Percentiles rank a stretch among this genome's conserved stretches.
Conservation (phyloP, 345 rosid species). For the Firmiana major region DNA sequence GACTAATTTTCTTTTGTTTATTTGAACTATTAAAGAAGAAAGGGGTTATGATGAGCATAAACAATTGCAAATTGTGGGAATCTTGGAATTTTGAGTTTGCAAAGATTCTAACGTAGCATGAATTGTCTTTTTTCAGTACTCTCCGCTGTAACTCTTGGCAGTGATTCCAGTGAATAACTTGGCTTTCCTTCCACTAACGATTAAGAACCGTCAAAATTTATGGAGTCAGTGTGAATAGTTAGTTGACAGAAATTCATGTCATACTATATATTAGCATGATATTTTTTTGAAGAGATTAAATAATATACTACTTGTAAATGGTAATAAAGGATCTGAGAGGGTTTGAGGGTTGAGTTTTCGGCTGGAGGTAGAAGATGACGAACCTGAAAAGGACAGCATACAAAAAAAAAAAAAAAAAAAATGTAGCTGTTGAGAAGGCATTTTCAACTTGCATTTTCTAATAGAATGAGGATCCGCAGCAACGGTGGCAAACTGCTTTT, state of each 20-base stretch:
- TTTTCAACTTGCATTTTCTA: slow-evolving; percentile 9
- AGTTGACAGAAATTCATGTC: too few species aligned
- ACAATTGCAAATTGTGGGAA: not conserved
- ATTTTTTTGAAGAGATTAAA: not conserved
- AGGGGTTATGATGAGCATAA: slow-evolving; percentile 1
- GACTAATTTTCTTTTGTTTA: not conserved
- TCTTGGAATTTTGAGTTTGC: slow-evolving; percentile 9
- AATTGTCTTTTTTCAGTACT: slow-evolving; percentile 12
- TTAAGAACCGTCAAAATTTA: not conserved
- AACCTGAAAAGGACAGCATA: slow-evolving; percentile 15
- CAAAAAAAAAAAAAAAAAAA: not conserved
- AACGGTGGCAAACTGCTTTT: not conserved
- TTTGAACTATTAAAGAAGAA: not conserved
- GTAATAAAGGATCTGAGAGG: not conserved
- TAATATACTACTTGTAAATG: not conserved
- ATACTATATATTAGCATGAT: not conserved
- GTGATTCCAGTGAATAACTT: not conserved
- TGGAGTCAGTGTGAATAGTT: not conserved
- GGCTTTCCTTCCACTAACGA: not conserved
- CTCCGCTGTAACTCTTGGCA: not conserved
- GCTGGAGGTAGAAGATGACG: not conserved
- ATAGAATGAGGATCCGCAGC: not conserved
- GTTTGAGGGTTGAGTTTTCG: not conserved
- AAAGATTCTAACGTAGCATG: slow-evolving; percentile 3
- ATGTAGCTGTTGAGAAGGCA: slow-evolving; percentile 18